A percentile compares a stretch with the other conserved stretches of the same genome.
These are phyloP conservation scores for peach (Prunus persica) DNA, from an alignment of 306 rosid species.

Conservation along the genomic window DNA sequence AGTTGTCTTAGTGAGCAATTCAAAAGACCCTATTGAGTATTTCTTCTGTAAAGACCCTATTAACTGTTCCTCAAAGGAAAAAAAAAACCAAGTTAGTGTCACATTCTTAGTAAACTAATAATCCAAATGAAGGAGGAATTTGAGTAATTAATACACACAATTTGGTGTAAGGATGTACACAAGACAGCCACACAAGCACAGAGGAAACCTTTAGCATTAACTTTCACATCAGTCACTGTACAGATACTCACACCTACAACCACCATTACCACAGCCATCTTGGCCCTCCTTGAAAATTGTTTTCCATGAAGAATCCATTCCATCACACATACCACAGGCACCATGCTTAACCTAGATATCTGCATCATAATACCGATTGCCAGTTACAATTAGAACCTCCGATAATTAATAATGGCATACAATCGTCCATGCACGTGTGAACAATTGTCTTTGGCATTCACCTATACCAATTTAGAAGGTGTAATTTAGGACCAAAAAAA, in stretches of 20 bases:
- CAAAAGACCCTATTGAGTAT: constrained; percentile 48
- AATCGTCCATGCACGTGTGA: neutral
- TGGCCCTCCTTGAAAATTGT: constrained; percentile 38
- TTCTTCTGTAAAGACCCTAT: constrained; percentile 46
- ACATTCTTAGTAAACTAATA: too few species aligned
- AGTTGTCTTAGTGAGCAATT: constrained; percentile 46
- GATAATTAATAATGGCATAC: neutral
- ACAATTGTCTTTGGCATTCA: neutral
- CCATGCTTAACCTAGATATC: constrained; percentile 49
- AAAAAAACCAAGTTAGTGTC: neutral
- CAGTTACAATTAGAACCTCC: neutral
- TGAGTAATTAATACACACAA: constrained; percentile 19
- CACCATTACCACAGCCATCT: constrained; percentile 32
- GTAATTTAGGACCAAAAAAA: neutral
- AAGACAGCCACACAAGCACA: constrained; percentile 38
- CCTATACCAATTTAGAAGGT: neutral
- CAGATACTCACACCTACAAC: constrained; percentile 38
- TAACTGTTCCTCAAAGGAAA: constrained; percentile 21
- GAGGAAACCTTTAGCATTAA: constrained; percentile 41
- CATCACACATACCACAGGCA: constrained; percentile 40
- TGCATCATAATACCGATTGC: neutral
- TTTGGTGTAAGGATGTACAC: constrained; percentile 43
- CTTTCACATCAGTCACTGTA: constrained; percentile 34
- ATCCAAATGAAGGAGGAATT: neutral
- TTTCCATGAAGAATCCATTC: constrained; percentile 48